Evolutionary conservation across 164 flowering plant species (phyloP), one percentile per base, ranked within the genome.

Genomic region (Tetracentron sinense): DNA sequence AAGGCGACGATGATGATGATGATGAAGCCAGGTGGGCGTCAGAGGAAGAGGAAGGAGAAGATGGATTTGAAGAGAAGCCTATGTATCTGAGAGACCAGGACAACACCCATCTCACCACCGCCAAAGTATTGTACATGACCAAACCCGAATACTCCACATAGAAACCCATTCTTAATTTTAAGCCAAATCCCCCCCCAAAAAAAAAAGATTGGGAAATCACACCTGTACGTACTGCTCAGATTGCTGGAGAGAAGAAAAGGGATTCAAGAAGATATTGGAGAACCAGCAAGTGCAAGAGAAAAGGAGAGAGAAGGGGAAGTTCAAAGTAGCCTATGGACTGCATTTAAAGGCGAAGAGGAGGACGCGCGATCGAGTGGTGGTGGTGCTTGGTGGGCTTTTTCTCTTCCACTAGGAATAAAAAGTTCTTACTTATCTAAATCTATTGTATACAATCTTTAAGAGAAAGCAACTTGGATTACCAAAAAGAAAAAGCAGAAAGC

Each of bases 21-120:
- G 49, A 56, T 15, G n/a, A 50, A 7, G 27, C 21, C 1, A 44
- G 62, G 20, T 15, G n/a, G 33, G 23, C 22, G 7, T 8, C 8
- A 42, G 61, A 26, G 10, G 46, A 38, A 4, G 54, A 10, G 3
- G n/a, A 10, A 42, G 48, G 27, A 48, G 65, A 30, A 19, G 35
- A 14, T 28, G 51, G 27, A 27, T 31, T 49, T 29, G 31, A 35
- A 51, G 46, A 56, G 14, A 22, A 42, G 62, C 65, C 51, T 19
- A 63, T 49, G 57, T 42, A 27, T 30, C 73, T 62, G 28, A 78
- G 60, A 28, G 68, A 65, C 69, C 77, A 74, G 11, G 63, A 71
- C 16, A 76, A 53, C 21, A 68, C 28, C 78, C 83, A 82, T 73
- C 83, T 74, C 46, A 77, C 17, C 11, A 77, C 25, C 0, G 74